Conservation (phyloP, 1,284 basidiomycete species). For the Cutaneotrichosporon curvatum region DNA sequence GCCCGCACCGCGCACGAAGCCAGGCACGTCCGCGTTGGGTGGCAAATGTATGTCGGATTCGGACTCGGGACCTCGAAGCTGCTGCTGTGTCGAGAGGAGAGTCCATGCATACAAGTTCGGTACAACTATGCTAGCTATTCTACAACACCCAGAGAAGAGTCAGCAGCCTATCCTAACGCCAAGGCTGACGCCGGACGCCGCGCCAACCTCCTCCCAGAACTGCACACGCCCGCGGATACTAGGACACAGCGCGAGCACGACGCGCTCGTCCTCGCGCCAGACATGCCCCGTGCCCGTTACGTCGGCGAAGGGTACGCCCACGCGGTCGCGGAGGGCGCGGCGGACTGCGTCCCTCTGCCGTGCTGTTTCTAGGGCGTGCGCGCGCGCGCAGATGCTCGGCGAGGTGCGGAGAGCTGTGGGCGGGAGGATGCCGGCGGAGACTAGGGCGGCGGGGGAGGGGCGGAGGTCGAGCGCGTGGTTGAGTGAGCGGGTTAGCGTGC, state of each 20-base stretch:
- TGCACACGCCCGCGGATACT: constrained; percentile 16
- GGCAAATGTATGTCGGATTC: no score
- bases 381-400: constrained; percentile 14
- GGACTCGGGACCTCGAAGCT: no score
- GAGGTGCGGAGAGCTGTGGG: neutral
- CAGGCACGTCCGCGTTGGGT: neutral
- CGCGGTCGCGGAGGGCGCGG: constrained; percentile 8
- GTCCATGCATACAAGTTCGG: no score
- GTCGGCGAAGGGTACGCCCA: constrained; percentile 11
- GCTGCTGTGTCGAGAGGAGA: no score
- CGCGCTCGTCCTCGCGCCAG: constrained; percentile 10
- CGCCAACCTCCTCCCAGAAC: constrained; percentile 12
- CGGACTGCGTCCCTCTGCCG: constrained; percentile 10
- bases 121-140: no score
- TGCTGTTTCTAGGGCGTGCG: constrained; percentile 13
- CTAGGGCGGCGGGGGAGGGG: constrained; percentile 9
- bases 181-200: no score
- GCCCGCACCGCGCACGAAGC: no score
- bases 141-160: no score
- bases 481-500: constrained; percentile 13
- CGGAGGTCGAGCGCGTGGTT: constrained; percentile 8
- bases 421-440: constrained; percentile 17
- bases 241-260: constrained; percentile 20
- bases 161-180: no score
- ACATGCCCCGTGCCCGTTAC: constrained; percentile 1